Evolutionary conservation across 768 basidiomycete species (phyloP).

Genomic region (Suillus fuscotomentosus): DNA sequence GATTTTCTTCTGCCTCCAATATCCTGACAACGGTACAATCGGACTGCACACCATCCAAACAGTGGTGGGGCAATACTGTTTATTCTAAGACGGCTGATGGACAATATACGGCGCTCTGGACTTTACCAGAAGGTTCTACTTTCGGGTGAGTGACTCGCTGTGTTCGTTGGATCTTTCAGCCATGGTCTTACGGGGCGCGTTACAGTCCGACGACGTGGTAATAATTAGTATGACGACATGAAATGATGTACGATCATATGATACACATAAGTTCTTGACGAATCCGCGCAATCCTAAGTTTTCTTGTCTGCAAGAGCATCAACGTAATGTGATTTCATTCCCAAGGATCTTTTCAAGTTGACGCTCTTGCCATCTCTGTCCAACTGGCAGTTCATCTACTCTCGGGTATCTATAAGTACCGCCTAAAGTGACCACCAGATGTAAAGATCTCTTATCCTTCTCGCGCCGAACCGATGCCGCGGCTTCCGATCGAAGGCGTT

Average conservation of each 20-base stretch:
- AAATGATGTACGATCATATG: not conserved
- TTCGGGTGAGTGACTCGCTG: slow-evolving; percentile 26
- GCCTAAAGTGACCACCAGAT: too few relatives aligned
- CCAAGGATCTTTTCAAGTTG: not conserved
- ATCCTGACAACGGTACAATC: slow-evolving; percentile 59
- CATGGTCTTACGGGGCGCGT: not conserved
- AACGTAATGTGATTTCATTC: too few relatives aligned
- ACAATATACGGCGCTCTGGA: slow-evolving; percentile 8
- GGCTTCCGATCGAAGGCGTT: too few relatives aligned
- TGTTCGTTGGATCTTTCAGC: not conserved
- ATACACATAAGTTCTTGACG: not conserved
- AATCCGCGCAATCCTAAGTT: not conserved
- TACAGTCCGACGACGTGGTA: slow-evolving; percentile 2
- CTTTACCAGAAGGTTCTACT: slow-evolving; percentile 14
- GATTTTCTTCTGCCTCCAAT: slow-evolving; percentile 66
- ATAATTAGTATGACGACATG: not conserved
- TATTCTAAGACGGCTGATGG: slow-evolving; percentile 31
- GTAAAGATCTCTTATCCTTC: not conserved
- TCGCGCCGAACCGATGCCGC: not conserved
- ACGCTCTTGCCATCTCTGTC: not conserved
- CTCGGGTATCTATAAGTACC: too few relatives aligned
- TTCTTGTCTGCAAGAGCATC: not conserved
- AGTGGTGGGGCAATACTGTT: slow-evolving; percentile 74
- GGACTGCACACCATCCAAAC: slow-evolving; percentile 48
- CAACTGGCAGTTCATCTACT: not conserved